Conservation (phyloP, 2,329 filamentous ascomycete genomes). For the Cladosporium velox region DNA sequence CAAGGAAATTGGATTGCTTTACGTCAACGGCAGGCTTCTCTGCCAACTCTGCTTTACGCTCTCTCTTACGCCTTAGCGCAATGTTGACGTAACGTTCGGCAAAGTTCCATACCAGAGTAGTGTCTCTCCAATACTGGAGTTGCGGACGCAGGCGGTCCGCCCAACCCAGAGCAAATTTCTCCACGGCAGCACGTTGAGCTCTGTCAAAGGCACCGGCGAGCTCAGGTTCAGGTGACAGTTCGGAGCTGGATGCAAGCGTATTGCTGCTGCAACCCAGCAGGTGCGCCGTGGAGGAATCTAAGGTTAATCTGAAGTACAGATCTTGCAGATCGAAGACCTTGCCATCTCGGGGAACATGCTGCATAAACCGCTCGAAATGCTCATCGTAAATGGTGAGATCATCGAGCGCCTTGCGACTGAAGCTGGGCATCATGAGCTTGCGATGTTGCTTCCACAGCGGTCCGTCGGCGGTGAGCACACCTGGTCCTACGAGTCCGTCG, state of each 20-base stretch:
- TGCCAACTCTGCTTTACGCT: neutral
- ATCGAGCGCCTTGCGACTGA: slow-evolving; percentile 14
- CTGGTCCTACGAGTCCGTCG: neutral
- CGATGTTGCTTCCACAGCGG: slow-evolving; percentile 13
- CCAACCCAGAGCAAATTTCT: slow-evolving; percentile 41
- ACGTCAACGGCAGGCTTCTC: neutral
- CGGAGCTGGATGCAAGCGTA: slow-evolving; percentile 29
- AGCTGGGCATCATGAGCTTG: slow-evolving; percentile 17
- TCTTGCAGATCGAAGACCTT: slow-evolving; percentile 41
- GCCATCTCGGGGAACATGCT: slow-evolving; percentile 46
- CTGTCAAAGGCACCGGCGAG: slow-evolving; percentile 49
- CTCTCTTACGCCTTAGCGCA: slow-evolving; percentile 38
- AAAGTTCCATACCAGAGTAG: slow-evolving; percentile 46
- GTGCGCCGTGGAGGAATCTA: slow-evolving; percentile 53
- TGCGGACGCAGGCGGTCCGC: slow-evolving; percentile 41
- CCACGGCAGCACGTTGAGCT: slow-evolving; percentile 42
- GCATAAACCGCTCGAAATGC: slow-evolving; percentile 8
- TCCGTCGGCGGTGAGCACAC: slow-evolving; percentile 15
- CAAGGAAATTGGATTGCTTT: slow-evolving; percentile 9
- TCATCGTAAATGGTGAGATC: slow-evolving; percentile 2
- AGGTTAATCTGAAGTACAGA: slow-evolving; percentile 51
- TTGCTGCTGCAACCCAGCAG: slow-evolving; percentile 39
- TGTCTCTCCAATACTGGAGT: slow-evolving; percentile 40
- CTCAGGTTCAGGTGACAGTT: slow-evolving; percentile 33
- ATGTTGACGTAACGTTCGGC: slow-evolving; percentile 49